Evolutionary conservation across 2,329 filamentous ascomycete genomes (phyloP).

Genomic region (Stemphylium beticola): DNA sequence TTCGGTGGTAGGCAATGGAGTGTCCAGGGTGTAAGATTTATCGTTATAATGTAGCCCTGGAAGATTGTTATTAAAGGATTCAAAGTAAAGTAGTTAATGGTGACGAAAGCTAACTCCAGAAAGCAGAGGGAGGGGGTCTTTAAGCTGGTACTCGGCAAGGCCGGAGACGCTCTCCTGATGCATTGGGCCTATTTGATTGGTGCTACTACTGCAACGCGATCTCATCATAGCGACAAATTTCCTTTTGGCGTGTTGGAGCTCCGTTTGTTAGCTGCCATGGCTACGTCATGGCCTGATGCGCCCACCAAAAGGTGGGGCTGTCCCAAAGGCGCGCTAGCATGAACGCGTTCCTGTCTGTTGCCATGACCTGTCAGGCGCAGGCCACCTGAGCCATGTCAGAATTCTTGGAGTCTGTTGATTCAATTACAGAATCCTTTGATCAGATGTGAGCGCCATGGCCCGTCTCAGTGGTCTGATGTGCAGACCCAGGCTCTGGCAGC

Average conservation of each 20-base stretch:
- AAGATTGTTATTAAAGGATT: not conserved
- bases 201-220: conserved; percentile 16
- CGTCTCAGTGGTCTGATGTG: not conserved
- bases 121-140: conserved; percentile 5
- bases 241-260: conserved; percentile 21
- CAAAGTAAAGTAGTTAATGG: not conserved
- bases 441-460: not conserved
- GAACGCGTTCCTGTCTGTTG: conserved; percentile 8
- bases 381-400: not conserved
- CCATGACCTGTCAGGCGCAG: not conserved
- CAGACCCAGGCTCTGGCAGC: not conserved
- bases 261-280: conserved; percentile 9
- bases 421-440: not conserved
- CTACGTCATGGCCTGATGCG: conserved; percentile 14
- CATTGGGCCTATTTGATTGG: conserved; percentile 25
- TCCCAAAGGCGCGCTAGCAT: conserved; percentile 11
- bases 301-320: conserved; percentile 16
- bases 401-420: not conserved
- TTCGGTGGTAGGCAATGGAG: not conserved
- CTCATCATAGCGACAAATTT: conserved; percentile 29
- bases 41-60: not conserved
- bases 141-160: conserved; percentile 9
- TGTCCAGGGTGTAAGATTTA: not conserved
- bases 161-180: conserved; percentile 22
- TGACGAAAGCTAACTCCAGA: not conserved